A percentile compares a stretch with the other conserved stretches of the same genome.
These are phyloP conservation scores for Backusella sp. DNA, from an alignment of 192 early-diverging fungal species.

Conservation along the genomic window DNA sequence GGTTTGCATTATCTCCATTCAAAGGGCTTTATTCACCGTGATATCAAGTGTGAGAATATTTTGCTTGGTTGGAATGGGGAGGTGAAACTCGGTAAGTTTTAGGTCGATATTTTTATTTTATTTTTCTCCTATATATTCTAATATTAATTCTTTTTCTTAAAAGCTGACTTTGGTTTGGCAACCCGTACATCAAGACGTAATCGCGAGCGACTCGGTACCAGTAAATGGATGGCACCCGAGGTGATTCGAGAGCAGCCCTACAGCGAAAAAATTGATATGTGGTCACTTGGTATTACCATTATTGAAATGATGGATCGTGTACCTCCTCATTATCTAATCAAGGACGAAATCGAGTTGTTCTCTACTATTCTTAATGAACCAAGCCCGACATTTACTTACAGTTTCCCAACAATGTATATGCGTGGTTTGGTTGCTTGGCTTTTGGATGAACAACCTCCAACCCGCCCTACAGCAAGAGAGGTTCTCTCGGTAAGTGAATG, in stretches of 20 bases:
- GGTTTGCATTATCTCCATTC: slow-evolving; percentile 39
- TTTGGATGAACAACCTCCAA: slow-evolving; percentile 29
- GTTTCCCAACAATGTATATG: slow-evolving; percentile 39
- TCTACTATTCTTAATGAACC: slow-evolving; percentile 30
- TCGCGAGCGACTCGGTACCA: slow-evolving; percentile 36
- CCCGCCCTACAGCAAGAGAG: slow-evolving; percentile 30
- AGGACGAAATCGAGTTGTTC: slow-evolving; percentile 34
- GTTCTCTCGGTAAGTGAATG: slow-evolving; percentile 30
- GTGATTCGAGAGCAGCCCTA: slow-evolving; percentile 44
- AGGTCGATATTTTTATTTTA: background rate
- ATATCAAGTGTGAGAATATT: slow-evolving; percentile 48
- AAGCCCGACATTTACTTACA: slow-evolving; percentile 36
- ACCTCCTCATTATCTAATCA: slow-evolving; percentile 43
- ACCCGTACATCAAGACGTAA: slow-evolving; percentile 33
- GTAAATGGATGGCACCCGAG: slow-evolving; percentile 51
- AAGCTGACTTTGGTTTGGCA: slow-evolving; percentile 42
- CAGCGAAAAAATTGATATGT: slow-evolving; percentile 48
- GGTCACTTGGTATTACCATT: slow-evolving; percentile 46
- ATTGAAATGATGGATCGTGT: slow-evolving; percentile 51
- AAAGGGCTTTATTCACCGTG: slow-evolving; percentile 44
- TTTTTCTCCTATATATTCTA: background rate
- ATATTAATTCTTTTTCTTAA: background rate
- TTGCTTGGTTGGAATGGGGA: slow-evolving; percentile 38
- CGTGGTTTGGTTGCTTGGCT: slow-evolving; percentile 39
- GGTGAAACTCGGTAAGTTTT: slow-evolving; percentile 43